Percentiles rank a stretch among this genome's conserved stretches.
These are phyloP conservation scores for Scheffersomyces stipitis DNA, from an alignment of 805 yeast species.

Conservation along the genomic window DNA sequence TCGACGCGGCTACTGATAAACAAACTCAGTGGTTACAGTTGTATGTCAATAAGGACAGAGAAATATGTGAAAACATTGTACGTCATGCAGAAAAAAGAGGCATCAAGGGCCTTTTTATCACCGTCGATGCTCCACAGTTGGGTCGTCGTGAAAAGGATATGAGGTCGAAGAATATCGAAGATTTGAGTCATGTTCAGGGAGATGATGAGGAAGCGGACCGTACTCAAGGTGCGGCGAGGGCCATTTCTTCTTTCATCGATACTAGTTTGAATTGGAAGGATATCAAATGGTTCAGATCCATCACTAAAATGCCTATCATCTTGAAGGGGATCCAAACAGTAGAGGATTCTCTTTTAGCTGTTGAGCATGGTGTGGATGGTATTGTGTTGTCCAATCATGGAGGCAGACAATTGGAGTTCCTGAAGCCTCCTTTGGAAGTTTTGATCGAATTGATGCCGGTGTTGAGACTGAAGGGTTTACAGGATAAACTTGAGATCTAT, in stretches of 20 bases:
- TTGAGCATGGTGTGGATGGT: slow-evolving; percentile 59
- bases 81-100: slow-evolving; percentile 39
- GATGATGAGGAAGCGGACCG: slow-evolving; percentile 30
- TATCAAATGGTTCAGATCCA: slow-evolving; percentile 38
- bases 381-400: slow-evolving; percentile 73
- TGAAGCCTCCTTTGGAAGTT: slow-evolving; percentile 61
- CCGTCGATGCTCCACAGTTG: slow-evolving; percentile 55
- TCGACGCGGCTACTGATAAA: slow-evolving; percentile 60
- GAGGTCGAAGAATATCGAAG: slow-evolving; percentile 32
- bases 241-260: slow-evolving; percentile 44
- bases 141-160: slow-evolving; percentile 55
- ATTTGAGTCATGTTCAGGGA: slow-evolving; percentile 22
- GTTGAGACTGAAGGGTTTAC: slow-evolving; percentile 39
- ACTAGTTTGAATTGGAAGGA: slow-evolving; percentile 40
- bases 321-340: slow-evolving; percentile 66
- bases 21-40: slow-evolving; percentile 51
- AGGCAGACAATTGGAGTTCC: slow-evolving; percentile 67
- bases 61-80: slow-evolving; percentile 27
- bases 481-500: slow-evolving; percentile 57
- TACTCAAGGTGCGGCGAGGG: slow-evolving; percentile 24
- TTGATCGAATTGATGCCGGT: slow-evolving; percentile 53
- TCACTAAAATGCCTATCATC: slow-evolving; percentile 40
- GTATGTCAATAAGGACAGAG: slow-evolving; percentile 44
- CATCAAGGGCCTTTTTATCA: slow-evolving; percentile 49
- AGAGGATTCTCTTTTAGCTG: slow-evolving; percentile 63